Conservation (phyloP, 345 rosid genomes). For the Cochlearia excelsa region DNA sequence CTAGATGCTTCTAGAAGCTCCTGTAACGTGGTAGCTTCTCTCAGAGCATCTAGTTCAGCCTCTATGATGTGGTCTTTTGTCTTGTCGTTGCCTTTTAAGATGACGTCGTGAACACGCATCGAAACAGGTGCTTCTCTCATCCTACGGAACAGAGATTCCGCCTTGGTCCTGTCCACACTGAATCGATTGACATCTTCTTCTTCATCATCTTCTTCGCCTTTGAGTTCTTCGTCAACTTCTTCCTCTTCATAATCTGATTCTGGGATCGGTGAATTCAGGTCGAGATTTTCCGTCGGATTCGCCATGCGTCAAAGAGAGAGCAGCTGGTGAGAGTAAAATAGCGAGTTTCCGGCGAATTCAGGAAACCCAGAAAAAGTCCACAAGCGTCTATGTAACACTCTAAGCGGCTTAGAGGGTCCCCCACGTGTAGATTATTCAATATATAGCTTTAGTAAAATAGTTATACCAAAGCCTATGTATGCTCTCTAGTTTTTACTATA, state of each 20-base stretch:
- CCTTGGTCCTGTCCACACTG: slow-evolving; percentile 38
- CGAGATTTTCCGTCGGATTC: slow-evolving; percentile 23
- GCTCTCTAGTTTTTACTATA: too few relatives aligned
- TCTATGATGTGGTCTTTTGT: slow-evolving; percentile 77
- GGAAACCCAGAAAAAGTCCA: slow-evolving; percentile 12
- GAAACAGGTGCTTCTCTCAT: slow-evolving; percentile 52
- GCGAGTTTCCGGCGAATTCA: slow-evolving; percentile 10
- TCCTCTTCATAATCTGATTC: slow-evolving; percentile 18
- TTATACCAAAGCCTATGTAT: too few relatives aligned
- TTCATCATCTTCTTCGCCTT: slow-evolving; percentile 40
- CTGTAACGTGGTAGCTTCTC: slow-evolving; percentile 60
- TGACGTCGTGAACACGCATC: slow-evolving; percentile 82
- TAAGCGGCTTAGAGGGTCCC: too few relatives aligned
- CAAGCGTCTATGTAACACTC: not conserved
- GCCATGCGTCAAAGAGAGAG: slow-evolving; percentile 23
- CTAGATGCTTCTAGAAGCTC: slow-evolving; percentile 67
- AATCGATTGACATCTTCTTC: slow-evolving; percentile 28
- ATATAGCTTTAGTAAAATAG: too few relatives aligned
- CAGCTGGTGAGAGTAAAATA: slow-evolving; percentile 12
- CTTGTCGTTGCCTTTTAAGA: slow-evolving; percentile 70
- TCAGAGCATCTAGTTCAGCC: slow-evolving; percentile 56
- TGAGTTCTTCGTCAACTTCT: slow-evolving; percentile 20
- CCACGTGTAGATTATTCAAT: too few relatives aligned
- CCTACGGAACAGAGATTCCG: slow-evolving; percentile 49
- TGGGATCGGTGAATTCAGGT: slow-evolving; percentile 19